phyloP scores from a whole-genome alignment of 306 rosid genomes.

The Glycine soja region DNA sequence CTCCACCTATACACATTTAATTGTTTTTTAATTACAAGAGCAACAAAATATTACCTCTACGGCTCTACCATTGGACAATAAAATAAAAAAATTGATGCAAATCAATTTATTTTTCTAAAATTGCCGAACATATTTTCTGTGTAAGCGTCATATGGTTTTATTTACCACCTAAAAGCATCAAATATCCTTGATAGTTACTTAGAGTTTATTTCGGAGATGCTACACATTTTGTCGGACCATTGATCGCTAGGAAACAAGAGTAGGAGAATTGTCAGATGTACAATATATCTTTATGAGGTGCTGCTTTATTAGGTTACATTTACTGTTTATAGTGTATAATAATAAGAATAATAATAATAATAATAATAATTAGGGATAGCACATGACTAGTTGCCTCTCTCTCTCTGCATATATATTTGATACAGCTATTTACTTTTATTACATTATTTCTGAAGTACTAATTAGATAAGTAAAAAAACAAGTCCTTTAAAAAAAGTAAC shows the following conservation, averaged over 20 bases:
- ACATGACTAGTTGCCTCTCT: background rate
- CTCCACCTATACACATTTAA: background rate
- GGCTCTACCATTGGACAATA: background rate
- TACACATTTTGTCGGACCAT: slow-evolving; percentile 14
- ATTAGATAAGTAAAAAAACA: background rate
- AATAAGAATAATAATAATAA: slow-evolving; percentile 1
- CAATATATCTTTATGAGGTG: background rate
- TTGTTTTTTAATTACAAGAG: background rate
- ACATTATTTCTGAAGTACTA: background rate
- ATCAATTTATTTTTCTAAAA: background rate
- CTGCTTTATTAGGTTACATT: slow-evolving; percentile 22
- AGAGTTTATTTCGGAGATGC: background rate
- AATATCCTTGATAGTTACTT: background rate
- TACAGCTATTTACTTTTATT: background rate
- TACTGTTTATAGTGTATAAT: background rate
- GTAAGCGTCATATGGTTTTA: background rate
- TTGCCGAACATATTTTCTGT: background rate
- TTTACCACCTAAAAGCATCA: background rate
- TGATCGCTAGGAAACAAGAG: background rate
- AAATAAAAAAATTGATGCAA: background rate
- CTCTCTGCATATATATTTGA: background rate
- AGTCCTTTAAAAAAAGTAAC: too few species aligned
- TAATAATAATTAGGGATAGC: background rate
- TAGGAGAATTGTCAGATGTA: slow-evolving; percentile 17
- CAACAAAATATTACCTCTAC: background rate